phyloP scores from a whole-genome alignment of 306 rosid species.

The Vigna mungo region DNA sequence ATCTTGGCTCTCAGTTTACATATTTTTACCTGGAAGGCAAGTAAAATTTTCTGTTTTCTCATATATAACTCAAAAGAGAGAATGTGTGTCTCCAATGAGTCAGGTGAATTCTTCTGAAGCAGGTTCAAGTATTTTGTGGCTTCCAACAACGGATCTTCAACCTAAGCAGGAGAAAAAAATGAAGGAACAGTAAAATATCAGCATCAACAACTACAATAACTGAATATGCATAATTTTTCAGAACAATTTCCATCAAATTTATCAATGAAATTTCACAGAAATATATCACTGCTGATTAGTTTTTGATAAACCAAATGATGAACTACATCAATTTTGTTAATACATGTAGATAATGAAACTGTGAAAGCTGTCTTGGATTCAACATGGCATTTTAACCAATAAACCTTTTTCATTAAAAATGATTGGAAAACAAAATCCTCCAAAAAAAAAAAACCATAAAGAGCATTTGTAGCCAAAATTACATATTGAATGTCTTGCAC shows the following conservation, averaged over 20 bases:
- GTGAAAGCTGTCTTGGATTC: neutral
- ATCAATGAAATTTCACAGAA: neutral
- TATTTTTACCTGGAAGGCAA: slow-evolving; percentile 81
- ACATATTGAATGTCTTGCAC: neutral
- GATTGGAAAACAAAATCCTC: neutral
- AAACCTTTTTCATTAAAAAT: slow-evolving; percentile 3
- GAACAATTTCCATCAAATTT: neutral
- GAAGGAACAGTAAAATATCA: slow-evolving; percentile 26
- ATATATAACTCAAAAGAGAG: slow-evolving; percentile 92
- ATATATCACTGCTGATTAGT: neutral
- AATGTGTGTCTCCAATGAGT: slow-evolving; percentile 82
- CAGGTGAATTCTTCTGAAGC: slow-evolving; percentile 88
- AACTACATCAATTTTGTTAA: neutral
- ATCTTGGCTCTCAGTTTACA: slow-evolving; percentile 18
- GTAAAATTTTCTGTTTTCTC: slow-evolving; percentile 88
- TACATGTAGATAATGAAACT: slow-evolving; percentile 1
- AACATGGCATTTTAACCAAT: slow-evolving; percentile 8
- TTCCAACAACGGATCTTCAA: slow-evolving; percentile 85
- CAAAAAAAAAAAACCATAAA: neutral
- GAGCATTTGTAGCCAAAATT: neutral
- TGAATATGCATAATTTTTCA: neutral
- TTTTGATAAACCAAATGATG: neutral
- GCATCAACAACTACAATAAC: slow-evolving; percentile 20
- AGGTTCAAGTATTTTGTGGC: slow-evolving; percentile 92
- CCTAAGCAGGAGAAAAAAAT: slow-evolving; percentile 52